Evolutionary conservation across 768 basidiomycete genomes (phyloP), one percentile per base, ranked within the genome.

Genomic region (Trametes cubensis): DNA sequence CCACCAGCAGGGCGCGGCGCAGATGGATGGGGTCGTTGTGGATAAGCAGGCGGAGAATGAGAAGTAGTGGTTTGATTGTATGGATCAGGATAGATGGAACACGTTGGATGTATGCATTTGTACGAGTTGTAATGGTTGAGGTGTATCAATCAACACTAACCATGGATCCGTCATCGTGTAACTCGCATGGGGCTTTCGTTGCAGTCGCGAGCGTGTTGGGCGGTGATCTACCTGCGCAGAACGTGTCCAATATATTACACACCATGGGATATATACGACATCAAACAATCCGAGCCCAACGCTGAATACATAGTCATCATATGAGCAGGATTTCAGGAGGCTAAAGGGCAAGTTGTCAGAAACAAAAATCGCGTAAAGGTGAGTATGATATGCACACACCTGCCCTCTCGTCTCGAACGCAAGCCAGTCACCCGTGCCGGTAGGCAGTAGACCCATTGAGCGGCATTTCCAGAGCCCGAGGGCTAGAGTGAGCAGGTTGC

Each of bases 401-500:
- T 64, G 69, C 20, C 85, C 86, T 67, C 95, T 79, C 2, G 85
- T 88, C 78, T 96, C 95, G 67, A 98, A 98, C 15, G 92, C 94
- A 54, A 96, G 77, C 94, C 95, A 98, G 75, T 98, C 95, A 2
- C 90, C 94, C 0, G 94, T 92, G 1, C 95, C 94, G 1, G 86
- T 89, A 0, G 95, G 95, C 18, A 98, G 76, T 55, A 98, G 78
- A 0, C 95, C 95, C 94, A 98, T 95, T 0, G 88, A 84, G 34
- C 86, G 85, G 75, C 94, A 96, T 74, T 98, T 98, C 89, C 91
- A 98, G 26, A 97, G 74, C 0, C 95, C 95, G 28, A 97, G 86
- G 6, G 79, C 85, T 18, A 97, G 81, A 0, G 94, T 95, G 57
- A 89, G 71, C 5, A 90, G 56, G 70, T 93, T 94, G 73, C 89